Percentiles rank a stretch among this genome's conserved stretches.
These are phyloP conservation scores for Solanum commersonii DNA, from an alignment of 257 asterid genomes.

Conservation along the genomic window DNA sequence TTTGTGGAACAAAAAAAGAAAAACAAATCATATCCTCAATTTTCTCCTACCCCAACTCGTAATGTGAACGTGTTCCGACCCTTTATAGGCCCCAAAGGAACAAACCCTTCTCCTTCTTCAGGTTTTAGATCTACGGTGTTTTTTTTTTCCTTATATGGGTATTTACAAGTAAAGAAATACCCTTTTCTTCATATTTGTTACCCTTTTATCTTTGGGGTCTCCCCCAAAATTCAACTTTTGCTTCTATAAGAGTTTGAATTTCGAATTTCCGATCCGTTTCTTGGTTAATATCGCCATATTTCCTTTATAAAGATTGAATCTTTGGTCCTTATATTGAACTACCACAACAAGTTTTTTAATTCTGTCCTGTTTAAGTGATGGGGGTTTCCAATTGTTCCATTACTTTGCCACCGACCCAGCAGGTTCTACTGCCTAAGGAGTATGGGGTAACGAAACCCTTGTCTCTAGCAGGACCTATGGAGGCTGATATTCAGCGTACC, in stretches of 20 bases:
- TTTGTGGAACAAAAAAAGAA: neutral
- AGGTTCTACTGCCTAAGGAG: conserved; percentile 25
- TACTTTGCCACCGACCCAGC: conserved; percentile 14
- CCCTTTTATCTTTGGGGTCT: neutral
- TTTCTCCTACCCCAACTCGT: neutral
- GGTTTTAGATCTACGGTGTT: neutral
- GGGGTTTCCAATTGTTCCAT: neutral
- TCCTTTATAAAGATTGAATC: neutral
- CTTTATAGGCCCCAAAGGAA: neutral
- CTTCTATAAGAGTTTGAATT: neutral
- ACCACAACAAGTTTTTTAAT: neutral
- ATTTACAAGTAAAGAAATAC: neutral
- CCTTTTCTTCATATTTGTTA: neutral
- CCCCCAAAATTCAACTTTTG: neutral
- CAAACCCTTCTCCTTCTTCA: neutral
- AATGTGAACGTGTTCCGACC: neutral
- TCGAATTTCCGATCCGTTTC: neutral
- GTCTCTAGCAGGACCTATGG: conserved; percentile 65
- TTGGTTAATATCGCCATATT: neutral
- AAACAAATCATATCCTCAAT: neutral
- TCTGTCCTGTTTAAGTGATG: neutral
- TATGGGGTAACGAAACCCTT: conserved; percentile 73
- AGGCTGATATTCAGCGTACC: conserved; percentile 50
- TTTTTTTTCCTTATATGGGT: neutral
- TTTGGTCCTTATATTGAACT: neutral